Evolutionary conservation across 2,329 filamentous ascomycete species (phyloP).

Genomic region (Xylogone sp.): DNA sequence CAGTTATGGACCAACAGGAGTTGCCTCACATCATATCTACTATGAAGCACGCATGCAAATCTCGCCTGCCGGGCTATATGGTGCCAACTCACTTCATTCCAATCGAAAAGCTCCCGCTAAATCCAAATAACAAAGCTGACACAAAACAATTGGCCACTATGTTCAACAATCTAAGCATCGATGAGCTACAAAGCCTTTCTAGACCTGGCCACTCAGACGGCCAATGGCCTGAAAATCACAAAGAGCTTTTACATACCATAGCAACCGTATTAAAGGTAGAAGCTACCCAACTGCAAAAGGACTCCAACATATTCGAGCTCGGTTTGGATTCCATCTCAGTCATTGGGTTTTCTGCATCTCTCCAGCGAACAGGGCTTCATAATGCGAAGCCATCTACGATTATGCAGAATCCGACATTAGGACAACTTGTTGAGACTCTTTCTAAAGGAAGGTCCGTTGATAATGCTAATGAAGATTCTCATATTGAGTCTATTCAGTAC

Average conservation of each 20-base stretch:
- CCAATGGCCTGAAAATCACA: conserved; percentile 35
- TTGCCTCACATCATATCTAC: conserved; percentile 36
- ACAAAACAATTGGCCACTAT: conserved; percentile 63
- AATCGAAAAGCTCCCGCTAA: conserved; percentile 71
- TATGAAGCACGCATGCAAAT: conserved; percentile 61
- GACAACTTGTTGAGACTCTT: conserved; percentile 37
- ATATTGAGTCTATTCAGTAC: conserved; percentile 32
- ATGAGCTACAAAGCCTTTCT: conserved; percentile 57
- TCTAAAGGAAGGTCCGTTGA: conserved; percentile 4
- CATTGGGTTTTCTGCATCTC: conserved; percentile 60
- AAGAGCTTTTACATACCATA: conserved; percentile 50
- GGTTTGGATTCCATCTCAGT: conserved; percentile 87
- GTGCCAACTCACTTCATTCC: conserved; percentile 79
- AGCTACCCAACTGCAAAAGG: conserved; percentile 39
- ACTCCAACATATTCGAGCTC: conserved; percentile 75
- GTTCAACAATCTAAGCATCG: conserved; percentile 56
- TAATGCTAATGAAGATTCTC: conserved; percentile 12
- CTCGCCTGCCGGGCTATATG: conserved; percentile 79
- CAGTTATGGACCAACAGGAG: conserved; percentile 17
- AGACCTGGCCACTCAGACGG: conserved; percentile 24
- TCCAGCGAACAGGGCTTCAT: conserved; percentile 60
- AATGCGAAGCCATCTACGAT: conserved; percentile 62
- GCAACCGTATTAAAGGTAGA: conserved; percentile 32
- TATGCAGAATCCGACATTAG: conserved; percentile 56
- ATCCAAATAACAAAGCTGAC: conserved; percentile 87